These are phyloP conservation scores for Pilatotrama ljubarskyi DNA, from an alignment of 768 basidiomycete species.

Conservation along the genomic window DNA sequence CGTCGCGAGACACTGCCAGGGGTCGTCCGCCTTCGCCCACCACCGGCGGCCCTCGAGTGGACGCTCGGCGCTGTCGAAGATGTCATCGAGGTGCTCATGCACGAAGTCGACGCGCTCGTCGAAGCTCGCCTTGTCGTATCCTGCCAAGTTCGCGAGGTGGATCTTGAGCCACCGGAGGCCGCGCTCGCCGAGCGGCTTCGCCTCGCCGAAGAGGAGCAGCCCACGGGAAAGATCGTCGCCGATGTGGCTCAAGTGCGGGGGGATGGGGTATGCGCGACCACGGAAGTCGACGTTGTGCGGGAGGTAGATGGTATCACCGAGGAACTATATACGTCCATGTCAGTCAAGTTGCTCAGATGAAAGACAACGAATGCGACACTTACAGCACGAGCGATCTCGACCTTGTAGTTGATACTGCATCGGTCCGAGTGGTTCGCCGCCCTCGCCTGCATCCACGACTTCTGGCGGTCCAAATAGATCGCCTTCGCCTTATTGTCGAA, in stretches of 20 bases:
- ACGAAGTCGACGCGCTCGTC: conserved; percentile 87
- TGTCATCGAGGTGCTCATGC: conserved; percentile 67
- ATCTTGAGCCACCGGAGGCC: conserved; percentile 96
- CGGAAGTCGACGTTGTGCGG: conserved; percentile 98
- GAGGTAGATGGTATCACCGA: conserved; percentile 85
- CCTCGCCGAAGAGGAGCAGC: conserved; percentile 78
- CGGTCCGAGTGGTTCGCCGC: conserved; percentile 88
- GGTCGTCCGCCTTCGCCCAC: conserved; percentile 93
- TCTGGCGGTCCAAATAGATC: conserved; percentile 57
- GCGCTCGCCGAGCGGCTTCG: conserved; percentile 75
- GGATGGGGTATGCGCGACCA: conserved; percentile 95
- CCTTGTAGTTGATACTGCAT: conserved; percentile 93
- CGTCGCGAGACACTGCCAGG: conserved; percentile 95
- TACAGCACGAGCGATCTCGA: conserved; percentile 92
- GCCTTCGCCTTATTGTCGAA: conserved; percentile 56
- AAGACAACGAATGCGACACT: conserved; percentile 33
- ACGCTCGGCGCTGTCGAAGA: conserved; percentile 79
- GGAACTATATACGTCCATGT: conserved; percentile 53
- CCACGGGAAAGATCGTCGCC: conserved; percentile 93
- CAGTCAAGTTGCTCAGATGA: background rate
- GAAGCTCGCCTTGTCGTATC: conserved; percentile 93
- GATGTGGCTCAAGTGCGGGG: conserved; percentile 93
- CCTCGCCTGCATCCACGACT: conserved; percentile 54
- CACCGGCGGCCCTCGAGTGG: conserved; percentile 81
- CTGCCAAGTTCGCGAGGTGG: conserved; percentile 89